A percentile compares a stretch with the other conserved stretches of the same genome.
Conservation (phyloP, 306 rosid species). For the Quercus wislizeni region DNA sequence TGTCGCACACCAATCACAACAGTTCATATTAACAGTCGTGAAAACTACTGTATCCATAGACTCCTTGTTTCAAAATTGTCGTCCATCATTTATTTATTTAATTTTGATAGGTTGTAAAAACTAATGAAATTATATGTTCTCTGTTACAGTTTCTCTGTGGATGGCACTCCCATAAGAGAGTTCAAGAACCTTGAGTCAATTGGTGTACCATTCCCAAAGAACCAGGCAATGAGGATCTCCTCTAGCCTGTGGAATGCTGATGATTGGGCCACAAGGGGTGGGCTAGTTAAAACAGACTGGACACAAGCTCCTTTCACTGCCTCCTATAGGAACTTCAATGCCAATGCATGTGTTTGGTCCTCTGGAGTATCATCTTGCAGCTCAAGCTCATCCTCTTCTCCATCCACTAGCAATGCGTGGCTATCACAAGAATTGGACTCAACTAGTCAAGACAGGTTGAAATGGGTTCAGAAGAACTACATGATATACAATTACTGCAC, state of each 20-base stretch:
- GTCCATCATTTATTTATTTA: no score
- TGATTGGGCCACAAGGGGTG: slow-evolving; percentile 91
- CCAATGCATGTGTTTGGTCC: slow-evolving; percentile 51
- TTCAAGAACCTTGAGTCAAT: slow-evolving; percentile 62
- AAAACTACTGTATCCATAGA: neutral
- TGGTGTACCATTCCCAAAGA: slow-evolving; percentile 55
- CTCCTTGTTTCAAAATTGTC: no score
- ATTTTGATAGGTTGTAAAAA: no score
- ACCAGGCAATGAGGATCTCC: slow-evolving; percentile 59
- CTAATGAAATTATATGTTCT: neutral
- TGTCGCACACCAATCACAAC: neutral
- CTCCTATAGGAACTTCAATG: slow-evolving; percentile 56
- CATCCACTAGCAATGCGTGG: slow-evolving; percentile 31
- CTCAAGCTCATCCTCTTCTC: slow-evolving; percentile 16
- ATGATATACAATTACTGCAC: slow-evolving; percentile 63
- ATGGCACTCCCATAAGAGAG: slow-evolving; percentile 66
- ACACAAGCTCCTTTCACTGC: slow-evolving; percentile 57
- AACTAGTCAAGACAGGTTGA: slow-evolving; percentile 30
- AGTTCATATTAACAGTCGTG: no score
- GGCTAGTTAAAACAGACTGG: slow-evolving; percentile 71
- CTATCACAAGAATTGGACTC: slow-evolving; percentile 42
- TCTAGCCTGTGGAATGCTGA: slow-evolving; percentile 77
- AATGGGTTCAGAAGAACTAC: slow-evolving; percentile 60
- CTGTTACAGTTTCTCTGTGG: slow-evolving; percentile 56
- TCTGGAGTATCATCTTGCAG: slow-evolving; percentile 48